Evolutionary conservation across 2,329 filamentous ascomycete species (phyloP), one percentile per base, ranked within the genome.

Genomic region (Sporothrix brunneoviolacea): DNA sequence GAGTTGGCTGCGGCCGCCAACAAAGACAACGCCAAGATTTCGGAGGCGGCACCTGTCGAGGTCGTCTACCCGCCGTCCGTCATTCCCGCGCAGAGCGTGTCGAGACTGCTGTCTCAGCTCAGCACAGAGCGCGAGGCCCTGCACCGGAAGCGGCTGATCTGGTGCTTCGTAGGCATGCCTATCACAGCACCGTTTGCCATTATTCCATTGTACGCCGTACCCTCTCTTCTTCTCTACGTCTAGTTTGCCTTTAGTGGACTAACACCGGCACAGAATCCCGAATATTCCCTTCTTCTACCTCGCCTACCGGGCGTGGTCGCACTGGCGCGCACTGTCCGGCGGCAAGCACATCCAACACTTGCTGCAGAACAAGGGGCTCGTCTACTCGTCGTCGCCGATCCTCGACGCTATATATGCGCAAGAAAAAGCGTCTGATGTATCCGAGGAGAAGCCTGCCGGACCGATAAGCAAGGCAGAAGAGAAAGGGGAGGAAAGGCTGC

Each of bases 201-300:
- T 41, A 72, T 98, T 38, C 93, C 93, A 40, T 64, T 97, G 89
- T 94, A 79, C 69, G 88, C 16, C 2, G 2, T 4, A 13, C 24
- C 18, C 19, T 4, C n/a, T 19, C 10, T 19, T 6, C 9, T 39
- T 22, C 6, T 36, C 19, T 22, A 4, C 10, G 36, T 30, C 39
- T 28, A 8, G 4, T 45, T 12, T 45, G 30, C 49, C 35, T 47
- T 32, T 16, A 43, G 16, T 47, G 12, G n/a, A 37, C 18, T 22
- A 30, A 33, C 18, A 48, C 28, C 4, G 36, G 13, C 37, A 10
- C 58, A 94, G 88, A 55, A 77, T 96, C 56, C 91, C 91, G 32
- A 96, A 98, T 64, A 74, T 98, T 12, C 93, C 93, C 16, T 97
- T 97, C 74, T 97, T 97, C 73, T 98, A 97, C 67, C 79, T 97